These are phyloP conservation scores for Fusarium domesticum DNA, from an alignment of 2,329 filamentous ascomycete genomes.

Conservation along the genomic window DNA sequence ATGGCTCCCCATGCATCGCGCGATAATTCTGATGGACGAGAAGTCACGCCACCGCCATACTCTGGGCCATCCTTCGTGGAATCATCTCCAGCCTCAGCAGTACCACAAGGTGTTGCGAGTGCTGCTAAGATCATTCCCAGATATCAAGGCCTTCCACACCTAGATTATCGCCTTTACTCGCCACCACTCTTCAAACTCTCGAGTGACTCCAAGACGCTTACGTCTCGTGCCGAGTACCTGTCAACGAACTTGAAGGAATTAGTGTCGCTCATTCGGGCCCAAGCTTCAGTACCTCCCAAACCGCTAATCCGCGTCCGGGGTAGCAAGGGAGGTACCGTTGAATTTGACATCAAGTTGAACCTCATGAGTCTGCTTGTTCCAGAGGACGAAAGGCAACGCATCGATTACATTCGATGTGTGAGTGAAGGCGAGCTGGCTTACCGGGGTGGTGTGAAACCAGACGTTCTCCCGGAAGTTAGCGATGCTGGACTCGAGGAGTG, in stretches of 20 bases:
- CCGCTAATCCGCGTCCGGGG: conserved; percentile 51
- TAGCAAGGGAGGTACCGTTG: conserved; percentile 41
- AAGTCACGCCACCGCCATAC: conserved; percentile 21
- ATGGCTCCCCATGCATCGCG: no score
- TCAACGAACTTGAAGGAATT: conserved; percentile 46
- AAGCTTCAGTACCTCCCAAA: conserved; percentile 54
- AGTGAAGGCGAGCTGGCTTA: conserved; percentile 47
- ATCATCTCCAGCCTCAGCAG: background rate
- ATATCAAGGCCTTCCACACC: conserved; percentile 46
- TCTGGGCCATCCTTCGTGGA: conserved; percentile 20
- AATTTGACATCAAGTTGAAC: conserved; percentile 55
- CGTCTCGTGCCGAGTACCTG: conserved; percentile 47
- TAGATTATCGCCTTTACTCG: conserved; percentile 53
- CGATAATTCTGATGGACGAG: no score
- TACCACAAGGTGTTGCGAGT: background rate
- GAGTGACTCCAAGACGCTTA: conserved; percentile 46
- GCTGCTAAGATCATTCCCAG: conserved; percentile 27
- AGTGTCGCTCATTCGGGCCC: conserved; percentile 44
- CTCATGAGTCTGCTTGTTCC: conserved; percentile 52
- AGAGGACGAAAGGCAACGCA: conserved; percentile 41
- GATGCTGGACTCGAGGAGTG: conserved; percentile 47
- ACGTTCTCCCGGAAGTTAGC: conserved; percentile 42
- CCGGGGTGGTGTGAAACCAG: conserved; percentile 45
- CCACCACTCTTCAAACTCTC: conserved; percentile 53
- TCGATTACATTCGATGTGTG: conserved; percentile 55